Conservation (phyloP, 1,284 basidiomycete species). For the Exsudoporus floridanus region DNA sequence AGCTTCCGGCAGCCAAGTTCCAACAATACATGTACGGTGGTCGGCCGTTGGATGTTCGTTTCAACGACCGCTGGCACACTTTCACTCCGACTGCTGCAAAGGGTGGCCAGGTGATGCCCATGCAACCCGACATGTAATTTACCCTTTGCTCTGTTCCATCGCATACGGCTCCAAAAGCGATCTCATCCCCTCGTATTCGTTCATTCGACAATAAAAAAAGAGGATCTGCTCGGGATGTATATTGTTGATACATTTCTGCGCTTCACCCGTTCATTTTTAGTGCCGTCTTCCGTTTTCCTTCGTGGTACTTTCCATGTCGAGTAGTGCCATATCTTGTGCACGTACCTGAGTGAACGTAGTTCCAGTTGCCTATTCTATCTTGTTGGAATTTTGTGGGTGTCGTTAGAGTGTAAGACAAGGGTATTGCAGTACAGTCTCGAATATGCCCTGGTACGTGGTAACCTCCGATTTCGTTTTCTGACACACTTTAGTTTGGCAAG, state of each 20-base stretch:
- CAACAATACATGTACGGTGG: slow-evolving; percentile 91
- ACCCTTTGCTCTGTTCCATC: neutral
- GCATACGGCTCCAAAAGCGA: neutral
- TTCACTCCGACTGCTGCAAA: slow-evolving; percentile 83
- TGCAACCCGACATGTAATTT: slow-evolving; percentile 48
- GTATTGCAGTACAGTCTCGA: neutral
- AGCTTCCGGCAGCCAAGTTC: slow-evolving; percentile 70
- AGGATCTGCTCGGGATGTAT: neutral
- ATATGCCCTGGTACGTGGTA: neutral
- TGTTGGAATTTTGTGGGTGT: neutral
- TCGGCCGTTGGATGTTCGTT: slow-evolving; percentile 82
- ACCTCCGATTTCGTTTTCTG: neutral
- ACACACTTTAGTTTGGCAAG: neutral
- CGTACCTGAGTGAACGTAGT: slow-evolving; percentile 10
- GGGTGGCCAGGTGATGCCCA: slow-evolving; percentile 68
- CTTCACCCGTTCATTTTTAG: neutral
- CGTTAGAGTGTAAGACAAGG: neutral
- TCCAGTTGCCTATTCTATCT: neutral
- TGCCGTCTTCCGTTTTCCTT: neutral
- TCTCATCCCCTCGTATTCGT: neutral
- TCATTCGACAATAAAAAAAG: slow-evolving; percentile 3
- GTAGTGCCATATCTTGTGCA: slow-evolving; percentile 7
- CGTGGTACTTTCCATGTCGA: slow-evolving; percentile 2
- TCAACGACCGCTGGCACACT: slow-evolving; percentile 91
- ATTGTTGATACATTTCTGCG: slow-evolving; percentile 2